Conservation (phyloP, 1,284 basidiomycete species). For the Sporisorium reilianum region DNA sequence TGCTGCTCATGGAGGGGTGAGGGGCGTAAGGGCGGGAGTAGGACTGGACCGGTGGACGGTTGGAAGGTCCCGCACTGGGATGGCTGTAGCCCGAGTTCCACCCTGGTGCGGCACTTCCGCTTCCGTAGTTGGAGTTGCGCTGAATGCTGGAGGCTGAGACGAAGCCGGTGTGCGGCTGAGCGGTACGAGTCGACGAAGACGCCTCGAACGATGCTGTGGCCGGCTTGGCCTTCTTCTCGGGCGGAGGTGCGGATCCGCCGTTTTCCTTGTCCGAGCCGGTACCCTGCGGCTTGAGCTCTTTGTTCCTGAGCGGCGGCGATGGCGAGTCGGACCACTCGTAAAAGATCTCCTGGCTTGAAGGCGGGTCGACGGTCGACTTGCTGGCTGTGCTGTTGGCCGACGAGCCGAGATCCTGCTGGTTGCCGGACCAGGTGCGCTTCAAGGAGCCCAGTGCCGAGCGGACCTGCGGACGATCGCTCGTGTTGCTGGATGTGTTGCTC, state of each 20-base stretch:
- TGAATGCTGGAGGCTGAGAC: slow-evolving; percentile 19
- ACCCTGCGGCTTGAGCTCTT: not conserved
- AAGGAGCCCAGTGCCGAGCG: slow-evolving; percentile 44
- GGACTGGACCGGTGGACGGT: not conserved
- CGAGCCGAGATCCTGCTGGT: slow-evolving; percentile 49
- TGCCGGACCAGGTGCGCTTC: slow-evolving; percentile 56
- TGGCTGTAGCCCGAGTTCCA: slow-evolving; percentile 3
- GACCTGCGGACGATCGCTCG: slow-evolving; percentile 28
- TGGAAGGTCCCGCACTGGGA: not conserved
- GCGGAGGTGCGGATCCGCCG: slow-evolving; percentile 6
- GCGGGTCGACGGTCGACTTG: slow-evolving; percentile 4
- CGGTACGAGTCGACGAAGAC: not conserved
- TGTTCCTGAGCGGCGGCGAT: slow-evolving; percentile 25
- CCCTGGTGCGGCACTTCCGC: slow-evolving; percentile 5
- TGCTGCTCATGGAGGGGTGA: slow-evolving; percentile 22
- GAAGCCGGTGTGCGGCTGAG: slow-evolving; percentile 15
- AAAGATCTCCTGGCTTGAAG: slow-evolving; percentile 37
- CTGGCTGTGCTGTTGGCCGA: slow-evolving; percentile 8
- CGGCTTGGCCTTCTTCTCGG: slow-evolving; percentile 25
- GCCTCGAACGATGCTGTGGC: not conserved
- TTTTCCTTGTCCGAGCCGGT: slow-evolving; percentile 45
- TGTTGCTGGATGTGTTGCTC: slow-evolving; percentile 13
- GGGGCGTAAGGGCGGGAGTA: slow-evolving; percentile 1
- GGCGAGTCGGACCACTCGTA: slow-evolving; percentile 51
- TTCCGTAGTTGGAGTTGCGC: slow-evolving; percentile 8